Base-by-base conservation (phyloP, 2,329 filamentous ascomycete genomes). In the Aspergillus ochraceus region DNA sequence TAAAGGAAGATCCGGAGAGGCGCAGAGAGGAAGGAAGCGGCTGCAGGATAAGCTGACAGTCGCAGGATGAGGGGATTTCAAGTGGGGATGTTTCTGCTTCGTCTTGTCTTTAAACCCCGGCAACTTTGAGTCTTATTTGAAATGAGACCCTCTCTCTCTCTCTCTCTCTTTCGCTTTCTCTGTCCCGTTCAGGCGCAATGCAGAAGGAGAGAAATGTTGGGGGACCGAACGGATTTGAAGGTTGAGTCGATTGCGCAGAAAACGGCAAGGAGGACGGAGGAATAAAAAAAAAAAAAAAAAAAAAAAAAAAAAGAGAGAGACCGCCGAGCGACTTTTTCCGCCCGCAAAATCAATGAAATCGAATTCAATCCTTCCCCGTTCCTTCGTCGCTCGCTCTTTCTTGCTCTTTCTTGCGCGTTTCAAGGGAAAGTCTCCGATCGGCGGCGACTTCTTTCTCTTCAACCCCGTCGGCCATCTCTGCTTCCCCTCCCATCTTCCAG, bases 1-100 rank as follows among this genome's bases (percentile, higher is more conserved):
- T 47, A 36, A 52, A 46, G 19, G 52, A 50, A 36, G 39, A 52
- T 29, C 19, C 17, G 36, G 20, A 56, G 54, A 57, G 52, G 22
- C 19, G 47, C 22, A 29, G 22, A 39, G 52, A 52, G 20, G 5
- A 51, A 19, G 26, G 47, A 57, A 29, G 29, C 47, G 20, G 24
- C 36, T 45, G 45, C 45, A 47, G 45, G 22, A 47, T 47, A 20
- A 20, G 22, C 45, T 47, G 45, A 47, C 45, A 47, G 45, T 11
- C 45, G 45, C 45, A 47, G 45, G 4, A 47, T 11, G 19, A 24
- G 20, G 45, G 45, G 45, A 24, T 11, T 24, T 20, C 19, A 10
- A 11, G 45, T 47, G 45, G 45, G 45, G 45, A 47, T 20, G 45
- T 14, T 42, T 42, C 36, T 42, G 36, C 36, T 17, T 47, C 45